These are phyloP conservation scores for Paulownia fortunei DNA, from an alignment of 257 asterid genomes.

Conservation along the genomic window DNA sequence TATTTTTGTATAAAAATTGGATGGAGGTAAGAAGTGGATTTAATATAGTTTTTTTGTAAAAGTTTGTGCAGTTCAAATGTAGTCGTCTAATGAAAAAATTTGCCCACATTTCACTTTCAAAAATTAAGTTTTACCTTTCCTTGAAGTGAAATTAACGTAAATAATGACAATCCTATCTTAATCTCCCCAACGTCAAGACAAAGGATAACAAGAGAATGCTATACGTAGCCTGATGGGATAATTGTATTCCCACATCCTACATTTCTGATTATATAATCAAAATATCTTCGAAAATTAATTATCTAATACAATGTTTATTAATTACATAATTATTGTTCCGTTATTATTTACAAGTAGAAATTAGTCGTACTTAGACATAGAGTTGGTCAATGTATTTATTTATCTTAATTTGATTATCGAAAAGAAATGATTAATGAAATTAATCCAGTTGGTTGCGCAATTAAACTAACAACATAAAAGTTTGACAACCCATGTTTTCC, in stretches of 20 bases:
- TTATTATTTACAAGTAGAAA: no score
- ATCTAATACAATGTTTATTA: background rate
- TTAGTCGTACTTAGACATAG: no score
- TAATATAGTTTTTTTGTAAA: background rate
- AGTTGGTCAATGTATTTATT: no score
- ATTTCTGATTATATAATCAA: no score
- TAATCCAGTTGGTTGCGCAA: background rate
- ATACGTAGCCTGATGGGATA: no score
- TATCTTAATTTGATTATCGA: no score
- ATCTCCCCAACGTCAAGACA: background rate
- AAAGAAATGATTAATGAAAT: background rate
- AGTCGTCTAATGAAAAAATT: background rate
- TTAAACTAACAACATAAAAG: background rate
- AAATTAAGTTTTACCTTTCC: background rate
- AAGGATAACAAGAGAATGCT: background rate
- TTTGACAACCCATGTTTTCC: no score
- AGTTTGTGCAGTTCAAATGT: background rate
- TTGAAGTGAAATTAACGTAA: constrained; percentile 24
- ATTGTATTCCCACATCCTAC: no score
- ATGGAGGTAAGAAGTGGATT: background rate
- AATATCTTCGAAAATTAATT: no score
- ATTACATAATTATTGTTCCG: background rate
- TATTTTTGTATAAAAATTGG: no score
- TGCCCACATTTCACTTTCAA: constrained; percentile 25
- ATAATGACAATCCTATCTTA: background rate